Conservation (phyloP, 2,329 filamentous ascomycete genomes). For the Lachnellula cervina region DNA sequence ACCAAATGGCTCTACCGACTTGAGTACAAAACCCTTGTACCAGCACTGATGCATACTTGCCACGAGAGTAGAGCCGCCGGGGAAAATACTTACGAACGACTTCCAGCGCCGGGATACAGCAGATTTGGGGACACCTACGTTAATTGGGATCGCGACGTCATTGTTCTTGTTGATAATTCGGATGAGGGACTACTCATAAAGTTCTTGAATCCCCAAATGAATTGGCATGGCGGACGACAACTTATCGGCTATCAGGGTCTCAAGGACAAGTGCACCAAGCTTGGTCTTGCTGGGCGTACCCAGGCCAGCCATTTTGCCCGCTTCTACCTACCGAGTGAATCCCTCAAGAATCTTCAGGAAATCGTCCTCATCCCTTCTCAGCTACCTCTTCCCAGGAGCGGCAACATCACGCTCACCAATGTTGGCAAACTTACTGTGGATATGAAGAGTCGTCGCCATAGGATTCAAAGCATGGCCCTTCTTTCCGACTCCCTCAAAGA, state of each 20-base stretch:
- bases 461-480: not conserved
- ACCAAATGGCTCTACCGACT: too few species aligned
- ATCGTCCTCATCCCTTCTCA: not conserved
- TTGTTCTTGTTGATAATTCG: not conserved
- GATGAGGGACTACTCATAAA: not conserved
- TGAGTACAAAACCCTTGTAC: not conserved
- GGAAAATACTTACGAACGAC: not conserved
- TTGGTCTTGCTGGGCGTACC: not conserved
- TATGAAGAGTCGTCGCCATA: not conserved
- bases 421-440: not conserved
- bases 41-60: constrained; percentile 1
- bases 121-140: not conserved
- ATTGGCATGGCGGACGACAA: too few species aligned
- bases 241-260: not conserved
- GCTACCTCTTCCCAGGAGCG: not conserved
- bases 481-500: not conserved
- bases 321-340: not conserved
- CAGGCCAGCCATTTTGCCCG: not conserved
- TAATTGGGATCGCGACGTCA: not conserved
- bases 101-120: not conserved
- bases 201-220: not conserved
- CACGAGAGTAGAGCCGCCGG: not conserved
- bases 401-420: not conserved
- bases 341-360: not conserved
- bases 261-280: not conserved